phyloP scores from a whole-genome alignment of 371 early-diverging fungal genomes.

The Rhizopus microsporus region DNA sequence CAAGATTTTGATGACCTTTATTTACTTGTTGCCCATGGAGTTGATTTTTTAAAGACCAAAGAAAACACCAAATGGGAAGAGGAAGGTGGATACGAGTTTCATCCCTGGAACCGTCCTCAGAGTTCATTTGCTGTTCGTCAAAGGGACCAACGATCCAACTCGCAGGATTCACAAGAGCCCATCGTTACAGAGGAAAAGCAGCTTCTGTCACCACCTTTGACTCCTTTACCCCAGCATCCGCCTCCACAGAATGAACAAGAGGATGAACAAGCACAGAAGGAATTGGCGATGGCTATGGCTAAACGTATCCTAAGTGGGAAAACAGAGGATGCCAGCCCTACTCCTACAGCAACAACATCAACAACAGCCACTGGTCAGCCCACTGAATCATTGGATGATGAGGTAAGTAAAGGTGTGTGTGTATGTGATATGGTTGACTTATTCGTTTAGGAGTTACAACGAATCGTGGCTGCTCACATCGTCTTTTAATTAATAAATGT shows the following conservation, averaged over 20 bases:
- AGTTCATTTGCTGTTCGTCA: conserved; percentile 45
- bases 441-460: conserved; percentile 36
- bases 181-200: conserved; percentile 8
- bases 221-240: conserved; percentile 11
- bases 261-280: conserved; percentile 8
- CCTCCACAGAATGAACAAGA: not conserved
- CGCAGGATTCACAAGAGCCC: conserved; percentile 6
- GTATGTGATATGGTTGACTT: too few species aligned
- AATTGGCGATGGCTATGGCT: conserved; percentile 16
- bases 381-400: conserved; percentile 33
- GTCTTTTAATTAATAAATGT: conserved; percentile 34
- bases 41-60: conserved; percentile 38
- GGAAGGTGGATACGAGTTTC: conserved; percentile 52
- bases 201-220: conserved; percentile 25
- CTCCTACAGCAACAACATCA: conserved; percentile 6
- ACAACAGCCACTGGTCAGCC: conserved; percentile 16
- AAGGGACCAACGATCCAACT: conserved; percentile 12
- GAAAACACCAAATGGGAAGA: conserved; percentile 53
- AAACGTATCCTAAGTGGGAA: conserved; percentile 26
- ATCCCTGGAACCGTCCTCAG: conserved; percentile 52
- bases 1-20: conserved; percentile 32
- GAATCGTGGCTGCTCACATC: conserved; percentile 51
- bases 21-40: conserved; percentile 45
- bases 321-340: conserved; percentile 11
- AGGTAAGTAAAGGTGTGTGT: conserved; percentile 24